Conservation (phyloP, 768 basidiomycete species). For the Sporobolomyces pararoseus region DNA sequence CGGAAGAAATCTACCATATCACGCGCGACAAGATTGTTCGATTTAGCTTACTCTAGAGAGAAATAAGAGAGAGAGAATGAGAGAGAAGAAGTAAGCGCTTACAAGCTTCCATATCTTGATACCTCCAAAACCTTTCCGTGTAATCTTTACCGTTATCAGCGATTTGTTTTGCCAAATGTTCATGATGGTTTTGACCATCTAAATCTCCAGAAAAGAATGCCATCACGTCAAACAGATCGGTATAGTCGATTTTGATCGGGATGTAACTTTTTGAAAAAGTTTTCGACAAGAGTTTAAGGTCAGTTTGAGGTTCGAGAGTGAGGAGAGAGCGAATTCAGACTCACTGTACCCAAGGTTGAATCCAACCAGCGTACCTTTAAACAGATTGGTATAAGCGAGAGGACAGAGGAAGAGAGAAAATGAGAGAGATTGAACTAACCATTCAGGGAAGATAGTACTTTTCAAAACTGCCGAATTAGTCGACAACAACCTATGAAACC, state of each 20-base stretch:
- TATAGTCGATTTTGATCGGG: slow-evolving; percentile 46
- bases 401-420: neutral
- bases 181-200: slow-evolving; percentile 61
- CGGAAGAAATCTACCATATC: slow-evolving; percentile 43
- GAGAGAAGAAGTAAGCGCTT: slow-evolving; percentile 2
- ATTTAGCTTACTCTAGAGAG: no score
- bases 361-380: slow-evolving; percentile 84
- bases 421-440: slow-evolving; percentile 47
- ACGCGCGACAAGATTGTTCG: no score
- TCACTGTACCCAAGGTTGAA: slow-evolving; percentile 72
- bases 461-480: slow-evolving; percentile 52
- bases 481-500: slow-evolving; percentile 45
- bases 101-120: slow-evolving; percentile 47
- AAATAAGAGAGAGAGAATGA: neutral
- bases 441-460: slow-evolving; percentile 48
- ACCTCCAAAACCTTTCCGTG: slow-evolving; percentile 44
- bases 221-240: slow-evolving; percentile 61
- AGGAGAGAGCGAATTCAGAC: neutral
- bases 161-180: slow-evolving; percentile 59
- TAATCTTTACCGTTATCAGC: slow-evolving; percentile 55
- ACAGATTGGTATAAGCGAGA: slow-evolving; percentile 49
- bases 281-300: neutral
- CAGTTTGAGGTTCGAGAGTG: neutral
- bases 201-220: slow-evolving; percentile 69
- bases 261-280: slow-evolving; percentile 40